A percentile compares a stretch with the other conserved stretches of the same genome.
phyloP scores from a whole-genome alignment of 164 flowering plant genomes.

The Chloranthus sessilifolius region DNA sequence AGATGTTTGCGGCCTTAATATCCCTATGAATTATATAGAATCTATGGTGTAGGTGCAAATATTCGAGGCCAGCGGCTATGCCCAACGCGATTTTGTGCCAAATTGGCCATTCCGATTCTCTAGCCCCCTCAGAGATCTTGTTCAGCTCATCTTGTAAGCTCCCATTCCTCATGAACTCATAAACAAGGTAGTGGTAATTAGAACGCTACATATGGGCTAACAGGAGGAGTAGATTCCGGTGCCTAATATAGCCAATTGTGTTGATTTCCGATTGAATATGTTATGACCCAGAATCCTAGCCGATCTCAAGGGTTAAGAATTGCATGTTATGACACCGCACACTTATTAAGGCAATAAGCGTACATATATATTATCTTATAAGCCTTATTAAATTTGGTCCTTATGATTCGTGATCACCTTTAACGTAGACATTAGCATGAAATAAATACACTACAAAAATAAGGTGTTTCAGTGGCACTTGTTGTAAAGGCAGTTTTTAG shows the following conservation, averaged over 20 bases:
- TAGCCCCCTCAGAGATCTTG: slow-evolving; percentile 35
- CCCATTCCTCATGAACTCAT: slow-evolving; percentile 90
- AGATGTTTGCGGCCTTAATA: slow-evolving; percentile 77
- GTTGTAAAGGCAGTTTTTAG: too few species aligned
- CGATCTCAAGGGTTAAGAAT: too few species aligned
- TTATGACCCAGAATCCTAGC: too few species aligned
- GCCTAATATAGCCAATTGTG: slow-evolving; percentile 80
- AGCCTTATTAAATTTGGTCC: too few species aligned
- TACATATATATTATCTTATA: too few species aligned
- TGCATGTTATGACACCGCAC: too few species aligned
- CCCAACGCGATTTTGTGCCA: slow-evolving; percentile 67
- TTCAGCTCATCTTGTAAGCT: slow-evolving; percentile 65
- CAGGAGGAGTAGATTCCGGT: slow-evolving; percentile 68
- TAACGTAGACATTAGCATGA: too few species aligned
- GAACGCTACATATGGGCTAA: slow-evolving; percentile 65
- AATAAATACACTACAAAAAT: too few species aligned
- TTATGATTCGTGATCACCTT: too few species aligned
- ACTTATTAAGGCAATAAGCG: too few species aligned
- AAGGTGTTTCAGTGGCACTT: too few species aligned
- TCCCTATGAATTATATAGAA: slow-evolving; percentile 83
- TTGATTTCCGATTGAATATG: slow-evolving; percentile 76
- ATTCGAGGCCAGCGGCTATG: slow-evolving; percentile 74
- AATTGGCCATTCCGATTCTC: slow-evolving; percentile 60
- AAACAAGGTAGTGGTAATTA: slow-evolving; percentile 70
- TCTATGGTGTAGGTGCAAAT: slow-evolving; percentile 64